Evolutionary conservation across 441 rosid species (phyloP), one percentile per base, ranked within the genome.

Genomic region (Codiaeum variegatum): DNA sequence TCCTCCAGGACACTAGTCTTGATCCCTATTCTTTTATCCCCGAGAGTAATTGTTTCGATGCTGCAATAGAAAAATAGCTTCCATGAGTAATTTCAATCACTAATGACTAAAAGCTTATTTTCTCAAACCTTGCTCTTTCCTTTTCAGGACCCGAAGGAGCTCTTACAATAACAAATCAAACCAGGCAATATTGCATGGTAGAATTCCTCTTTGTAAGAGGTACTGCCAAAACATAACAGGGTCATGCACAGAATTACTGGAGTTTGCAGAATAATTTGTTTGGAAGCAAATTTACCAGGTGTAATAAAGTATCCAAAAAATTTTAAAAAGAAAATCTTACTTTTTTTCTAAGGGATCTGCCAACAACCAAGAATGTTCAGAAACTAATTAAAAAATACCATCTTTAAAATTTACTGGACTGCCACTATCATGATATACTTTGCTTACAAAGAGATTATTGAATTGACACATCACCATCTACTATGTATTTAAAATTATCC

Each of bases 1-100:
- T 94, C 97, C 81, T 94, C 98, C 72, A 94, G 83, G 70, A 94
- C 92, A 75, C 97, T 92, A 13, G 98, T 92, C 80, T 88, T 88
- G 71, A 94, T 94, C 60, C 97, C 97, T 70, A 88, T 92, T 83
- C 97, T 86, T 83, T 92, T 94, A 77, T 94, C 97, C 64, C 97
- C 98, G 64, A 91, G 90, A 51, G 90, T 91, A 75, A 93, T 93
- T 77, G 97, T 91, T 83, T 93, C 98, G 91, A 90, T 93, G 78
- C 97, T 93, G 87, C 76, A 78, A 79, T 58, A 75, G 66, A 79
- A 73, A 44, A 67, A 62, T 18, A 69, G 32, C 36, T 28, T 38
- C 44, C 24, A 55, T 32, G 72, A 44, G 34, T 67, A 49, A 44
- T 24, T 62, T 62, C 71, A 65, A 29, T 40, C 2, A 1, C 63